Conservation (phyloP, 768 basidiomycete genomes). For the Rhizopogon vesiculosus region DNA sequence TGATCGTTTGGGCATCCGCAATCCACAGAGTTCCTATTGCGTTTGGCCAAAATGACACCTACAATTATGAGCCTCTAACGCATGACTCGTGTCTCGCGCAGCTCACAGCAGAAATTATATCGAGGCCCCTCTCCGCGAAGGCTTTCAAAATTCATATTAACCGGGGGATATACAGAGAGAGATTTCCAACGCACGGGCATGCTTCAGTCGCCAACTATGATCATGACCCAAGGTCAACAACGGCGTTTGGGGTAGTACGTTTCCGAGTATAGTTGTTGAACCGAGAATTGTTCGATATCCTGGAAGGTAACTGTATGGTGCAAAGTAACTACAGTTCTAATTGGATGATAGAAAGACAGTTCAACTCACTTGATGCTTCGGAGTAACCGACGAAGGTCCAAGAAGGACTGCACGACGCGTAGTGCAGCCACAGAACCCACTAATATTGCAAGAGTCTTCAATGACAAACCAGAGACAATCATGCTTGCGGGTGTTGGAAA, state of each 20-base stretch:
- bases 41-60: constrained; percentile 11
- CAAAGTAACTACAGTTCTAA: no score
- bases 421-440: constrained; percentile 1
- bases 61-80: background rate
- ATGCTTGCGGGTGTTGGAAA: background rate
- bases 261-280: background rate
- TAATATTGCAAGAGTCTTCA: background rate
- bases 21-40: constrained; percentile 7
- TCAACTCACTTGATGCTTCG: constrained; percentile 2
- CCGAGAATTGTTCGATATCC: constrained; percentile 2
- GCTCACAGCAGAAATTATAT: constrained; percentile 31
- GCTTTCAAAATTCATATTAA: constrained; percentile 12
- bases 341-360: background rate
- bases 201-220: constrained; percentile 3
- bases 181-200: background rate
- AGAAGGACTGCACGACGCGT: background rate
- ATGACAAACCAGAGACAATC: constrained; percentile 2
- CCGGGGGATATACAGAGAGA: background rate
- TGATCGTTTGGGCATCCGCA: constrained; percentile 37
- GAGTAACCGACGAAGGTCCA: constrained; percentile 2
- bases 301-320: constrained; percentile 1
- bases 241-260: background rate
- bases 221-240: constrained; percentile 3
- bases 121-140: constrained; percentile 30
- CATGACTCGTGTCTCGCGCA: constrained; percentile 6